Conservation (phyloP, 305 asterid species). For the Fraxinus sp. region DNA sequence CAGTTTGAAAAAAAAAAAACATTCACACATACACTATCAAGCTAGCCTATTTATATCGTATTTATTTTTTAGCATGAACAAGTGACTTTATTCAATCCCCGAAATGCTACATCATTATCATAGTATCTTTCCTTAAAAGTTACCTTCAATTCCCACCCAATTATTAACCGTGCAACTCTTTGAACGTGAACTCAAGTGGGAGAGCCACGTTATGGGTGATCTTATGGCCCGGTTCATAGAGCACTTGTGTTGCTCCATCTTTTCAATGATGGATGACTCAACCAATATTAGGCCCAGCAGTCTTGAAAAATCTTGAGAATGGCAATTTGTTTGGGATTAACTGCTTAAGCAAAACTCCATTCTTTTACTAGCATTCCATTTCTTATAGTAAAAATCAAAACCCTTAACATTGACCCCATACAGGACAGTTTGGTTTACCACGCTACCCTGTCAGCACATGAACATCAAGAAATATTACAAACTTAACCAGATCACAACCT, state of each 20-base stretch:
- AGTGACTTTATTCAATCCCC: too few relatives aligned
- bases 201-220: neutral
- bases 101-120: neutral
- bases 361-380: neutral
- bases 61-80: too few relatives aligned
- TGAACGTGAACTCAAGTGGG: neutral
- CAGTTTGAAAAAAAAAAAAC: too few relatives aligned
- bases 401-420: neutral
- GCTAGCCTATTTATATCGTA: too few relatives aligned
- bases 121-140: neutral
- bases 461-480: neutral
- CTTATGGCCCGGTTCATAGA: neutral
- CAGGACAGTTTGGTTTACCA: neutral
- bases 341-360: neutral
- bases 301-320: neutral
- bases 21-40: too few relatives aligned
- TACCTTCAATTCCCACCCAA: neutral
- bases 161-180: neutral
- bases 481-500: constrained; percentile 11
- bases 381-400: neutral
- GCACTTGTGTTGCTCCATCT: neutral
- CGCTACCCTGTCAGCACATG: neutral
- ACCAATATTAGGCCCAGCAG: neutral
- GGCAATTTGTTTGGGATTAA: neutral
- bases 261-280: neutral